Evolutionary conservation across 1,284 basidiomycete species (phyloP).

Genomic region (Fomitopsis betulina): DNA sequence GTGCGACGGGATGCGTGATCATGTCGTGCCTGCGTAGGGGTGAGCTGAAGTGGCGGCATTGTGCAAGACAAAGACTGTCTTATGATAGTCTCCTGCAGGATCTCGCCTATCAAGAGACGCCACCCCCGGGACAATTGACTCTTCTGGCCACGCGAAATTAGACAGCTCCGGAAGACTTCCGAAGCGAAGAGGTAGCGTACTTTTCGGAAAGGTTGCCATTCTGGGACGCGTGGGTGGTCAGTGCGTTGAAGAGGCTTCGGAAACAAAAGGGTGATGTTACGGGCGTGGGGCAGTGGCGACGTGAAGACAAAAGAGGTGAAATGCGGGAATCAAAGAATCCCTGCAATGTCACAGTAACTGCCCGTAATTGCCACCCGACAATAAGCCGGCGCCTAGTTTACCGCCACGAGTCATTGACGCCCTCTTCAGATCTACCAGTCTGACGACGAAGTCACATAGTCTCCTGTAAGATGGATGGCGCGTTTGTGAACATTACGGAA

Average conservation of each 20-base stretch:
- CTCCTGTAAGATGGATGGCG: not conserved
- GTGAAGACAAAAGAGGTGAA: not conserved
- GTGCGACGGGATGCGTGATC: not conserved
- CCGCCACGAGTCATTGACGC: not conserved
- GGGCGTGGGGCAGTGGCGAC: not conserved
- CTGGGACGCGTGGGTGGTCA: not conserved
- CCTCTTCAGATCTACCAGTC: too few relatives aligned
- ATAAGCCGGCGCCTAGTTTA: not conserved
- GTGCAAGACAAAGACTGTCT: not conserved
- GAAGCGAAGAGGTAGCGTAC: not conserved
- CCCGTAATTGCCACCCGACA: not conserved
- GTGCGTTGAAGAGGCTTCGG: not conserved
- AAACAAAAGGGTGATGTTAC: not conserved
- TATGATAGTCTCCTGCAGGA: not conserved
- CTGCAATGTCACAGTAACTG: not conserved
- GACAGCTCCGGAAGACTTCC: not conserved
- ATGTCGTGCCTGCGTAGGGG: not conserved
- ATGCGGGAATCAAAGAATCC: not conserved
- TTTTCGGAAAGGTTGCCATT: not conserved
- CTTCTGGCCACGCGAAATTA: not conserved
- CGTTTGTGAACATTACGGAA: too few relatives aligned
- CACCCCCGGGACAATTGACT: not conserved
- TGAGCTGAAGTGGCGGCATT: not conserved
- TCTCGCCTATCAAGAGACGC: not conserved
- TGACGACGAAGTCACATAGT: not conserved